Conservation (phyloP, 148 eudicot genomes). For the Nepenthes gracilis region DNA sequence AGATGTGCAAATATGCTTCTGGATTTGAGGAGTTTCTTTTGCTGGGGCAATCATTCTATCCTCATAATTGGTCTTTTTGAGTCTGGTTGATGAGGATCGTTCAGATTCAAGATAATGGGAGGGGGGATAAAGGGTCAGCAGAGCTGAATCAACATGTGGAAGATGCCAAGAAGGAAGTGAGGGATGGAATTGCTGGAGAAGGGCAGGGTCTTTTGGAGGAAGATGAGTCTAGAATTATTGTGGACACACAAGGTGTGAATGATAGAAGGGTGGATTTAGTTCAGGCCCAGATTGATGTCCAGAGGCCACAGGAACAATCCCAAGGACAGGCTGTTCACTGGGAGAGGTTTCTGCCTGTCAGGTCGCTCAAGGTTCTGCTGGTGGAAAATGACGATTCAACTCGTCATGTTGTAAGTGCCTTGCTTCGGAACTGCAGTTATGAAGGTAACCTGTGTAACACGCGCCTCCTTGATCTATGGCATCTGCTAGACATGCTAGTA, state of each 20-base stretch:
- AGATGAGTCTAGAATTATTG: constrained; percentile 26
- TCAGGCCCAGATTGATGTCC: constrained; percentile 15
- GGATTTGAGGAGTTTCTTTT: constrained; percentile 17
- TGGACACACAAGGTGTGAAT: constrained; percentile 12
- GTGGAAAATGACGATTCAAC: constrained; percentile 78
- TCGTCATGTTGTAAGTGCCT: constrained; percentile 72
- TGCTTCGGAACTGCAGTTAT: constrained; percentile 75
- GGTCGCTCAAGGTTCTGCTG: constrained; percentile 56
- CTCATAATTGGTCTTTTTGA: constrained; percentile 29
- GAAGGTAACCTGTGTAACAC: constrained; percentile 34
- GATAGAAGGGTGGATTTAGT: constrained; percentile 11
- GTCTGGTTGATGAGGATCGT: constrained; percentile 54
- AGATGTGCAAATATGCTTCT: constrained; percentile 28
- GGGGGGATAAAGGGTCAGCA: constrained; percentile 23
- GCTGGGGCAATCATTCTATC: constrained; percentile 17
- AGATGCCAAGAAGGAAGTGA: constrained; percentile 30
- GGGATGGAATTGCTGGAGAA: constrained; percentile 24
- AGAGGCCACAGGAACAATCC: constrained; percentile 20
- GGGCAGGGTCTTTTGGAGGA: constrained; percentile 36
- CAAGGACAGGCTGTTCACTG: constrained; percentile 41
- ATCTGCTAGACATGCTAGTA: neutral
- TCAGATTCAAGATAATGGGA: constrained; percentile 23
- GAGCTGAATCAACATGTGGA: constrained; percentile 23
- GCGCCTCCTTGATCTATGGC: neutral
- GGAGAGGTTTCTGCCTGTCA: constrained; percentile 67